A percentile compares a stretch with the other conserved stretches of the same genome.
Conservation (phyloP, 768 basidiomycete genomes). For the Termitomyces heimii region DNA sequence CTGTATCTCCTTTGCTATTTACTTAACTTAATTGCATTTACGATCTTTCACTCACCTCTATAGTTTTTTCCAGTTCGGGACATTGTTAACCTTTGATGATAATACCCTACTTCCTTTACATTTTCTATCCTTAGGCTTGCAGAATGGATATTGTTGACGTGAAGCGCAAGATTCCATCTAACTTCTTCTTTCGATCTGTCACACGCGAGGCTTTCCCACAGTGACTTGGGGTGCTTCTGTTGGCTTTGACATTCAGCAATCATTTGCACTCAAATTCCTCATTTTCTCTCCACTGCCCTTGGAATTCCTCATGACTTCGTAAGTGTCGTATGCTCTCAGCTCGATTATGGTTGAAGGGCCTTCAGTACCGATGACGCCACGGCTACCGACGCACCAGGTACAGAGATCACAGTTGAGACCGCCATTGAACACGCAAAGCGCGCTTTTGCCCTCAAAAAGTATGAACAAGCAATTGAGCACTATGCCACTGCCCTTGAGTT, state of each 20-base stretch:
- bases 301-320: slow-evolving; percentile 8
- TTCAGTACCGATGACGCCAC: slow-evolving; percentile 7
- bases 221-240: neutral
- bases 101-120: slow-evolving; percentile 3
- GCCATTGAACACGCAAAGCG: slow-evolving; percentile 78
- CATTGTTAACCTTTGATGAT: slow-evolving; percentile 5
- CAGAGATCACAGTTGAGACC: slow-evolving; percentile 41
- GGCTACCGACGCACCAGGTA: slow-evolving; percentile 12
- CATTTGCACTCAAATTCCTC: neutral
- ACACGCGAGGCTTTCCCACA: slow-evolving; percentile 2
- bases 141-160: neutral
- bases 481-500: slow-evolving; percentile 83
- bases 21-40: slow-evolving; percentile 13
- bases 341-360: neutral
- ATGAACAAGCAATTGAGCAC: slow-evolving; percentile 77
- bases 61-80: slow-evolving; percentile 10
- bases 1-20: slow-evolving; percentile 11
- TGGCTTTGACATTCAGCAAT: neutral
- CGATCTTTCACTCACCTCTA: slow-evolving; percentile 11
- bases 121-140: neutral
- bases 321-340: neutral
- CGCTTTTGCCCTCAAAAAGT: slow-evolving; percentile 83
- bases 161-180: neutral
- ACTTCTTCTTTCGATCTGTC: neutral
- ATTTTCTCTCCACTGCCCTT: neutral